Evolutionary conservation across 345 rosid genomes (phyloP).

Genomic region (Leavenworthia alabamica): DNA sequence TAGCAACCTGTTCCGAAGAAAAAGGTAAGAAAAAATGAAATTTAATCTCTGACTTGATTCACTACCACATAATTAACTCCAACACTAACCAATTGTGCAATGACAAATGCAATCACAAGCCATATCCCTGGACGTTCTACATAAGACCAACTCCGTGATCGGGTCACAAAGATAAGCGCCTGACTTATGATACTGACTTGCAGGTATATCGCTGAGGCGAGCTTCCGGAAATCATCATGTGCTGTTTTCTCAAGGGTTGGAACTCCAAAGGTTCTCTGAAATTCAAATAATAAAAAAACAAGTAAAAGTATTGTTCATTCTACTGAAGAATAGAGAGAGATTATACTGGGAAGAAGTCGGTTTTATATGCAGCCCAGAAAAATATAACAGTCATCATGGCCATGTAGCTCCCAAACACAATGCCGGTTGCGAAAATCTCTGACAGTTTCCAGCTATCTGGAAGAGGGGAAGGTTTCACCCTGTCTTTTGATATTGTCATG

Average conservation of each 20-base stretch:
- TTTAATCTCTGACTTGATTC: background rate
- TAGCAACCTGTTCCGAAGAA: slow-evolving; percentile 59
- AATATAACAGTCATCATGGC: slow-evolving; percentile 98
- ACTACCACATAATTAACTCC: background rate
- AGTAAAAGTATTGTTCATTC: background rate
- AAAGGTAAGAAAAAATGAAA: background rate
- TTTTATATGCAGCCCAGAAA: slow-evolving; percentile 94
- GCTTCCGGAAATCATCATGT: slow-evolving; percentile 84
- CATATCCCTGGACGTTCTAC: slow-evolving; percentile 86
- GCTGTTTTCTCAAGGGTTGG: slow-evolving; percentile 81
- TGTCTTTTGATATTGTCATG: slow-evolving; percentile 96
- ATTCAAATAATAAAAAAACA: slow-evolving; percentile 13
- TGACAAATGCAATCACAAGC: slow-evolving; percentile 66
- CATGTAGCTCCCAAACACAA: slow-evolving; percentile 89
- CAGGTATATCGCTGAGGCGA: slow-evolving; percentile 90
- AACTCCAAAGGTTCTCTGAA: slow-evolving; percentile 74
- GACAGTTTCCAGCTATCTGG: slow-evolving; percentile 99
- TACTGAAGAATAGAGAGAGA: background rate
- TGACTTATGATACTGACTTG: slow-evolving; percentile 98
- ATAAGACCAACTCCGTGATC: slow-evolving; percentile 93
- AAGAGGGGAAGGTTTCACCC: slow-evolving; percentile 97
- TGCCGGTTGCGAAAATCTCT: slow-evolving; percentile 85
- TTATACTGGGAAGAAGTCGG: slow-evolving; percentile 86
- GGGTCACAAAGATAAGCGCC: slow-evolving; percentile 92
- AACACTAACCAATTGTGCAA: slow-evolving; percentile 85